Evolutionary conservation across 2,329 filamentous ascomycete species (phyloP).

Genomic region (Hypoxylon sp.): DNA sequence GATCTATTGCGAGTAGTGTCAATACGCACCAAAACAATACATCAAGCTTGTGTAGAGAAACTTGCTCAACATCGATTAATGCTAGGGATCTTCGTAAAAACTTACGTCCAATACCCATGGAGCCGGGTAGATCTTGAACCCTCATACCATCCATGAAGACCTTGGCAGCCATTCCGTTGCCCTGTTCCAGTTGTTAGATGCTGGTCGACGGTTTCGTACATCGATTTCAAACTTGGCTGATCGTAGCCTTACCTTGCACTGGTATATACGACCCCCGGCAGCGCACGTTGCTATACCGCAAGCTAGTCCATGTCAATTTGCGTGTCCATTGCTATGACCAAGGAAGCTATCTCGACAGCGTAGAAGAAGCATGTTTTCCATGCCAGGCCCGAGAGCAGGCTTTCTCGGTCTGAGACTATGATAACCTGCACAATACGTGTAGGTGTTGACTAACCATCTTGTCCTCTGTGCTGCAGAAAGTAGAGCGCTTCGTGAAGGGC

Average conservation of each 20-base stretch:
- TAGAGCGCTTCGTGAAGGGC: slow-evolving; percentile 59
- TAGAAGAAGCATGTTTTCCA: not conserved
- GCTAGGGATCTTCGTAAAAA: not conserved
- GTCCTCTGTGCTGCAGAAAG: slow-evolving; percentile 67
- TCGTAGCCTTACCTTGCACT: slow-evolving; percentile 68
- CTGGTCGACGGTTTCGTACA: not conserved
- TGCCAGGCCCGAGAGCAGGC: not conserved
- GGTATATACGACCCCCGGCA: slow-evolving; percentile 80
- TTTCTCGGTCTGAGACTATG: not conserved
- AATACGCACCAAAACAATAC: not conserved
- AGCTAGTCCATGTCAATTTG: slow-evolving; percentile 49
- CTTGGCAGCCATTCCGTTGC: slow-evolving; percentile 84
- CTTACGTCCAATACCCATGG: slow-evolving; percentile 77
- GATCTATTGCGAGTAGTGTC: slow-evolving; percentile 51
- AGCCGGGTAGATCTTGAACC: slow-evolving; percentile 78
- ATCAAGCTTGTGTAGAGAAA: not conserved
- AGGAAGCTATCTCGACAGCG: not conserved
- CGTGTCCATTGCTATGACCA: not conserved
- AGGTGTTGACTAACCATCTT: slow-evolving; percentile 70
- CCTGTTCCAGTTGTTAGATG: slow-evolving; percentile 46
- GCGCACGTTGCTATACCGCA: slow-evolving; percentile 78
- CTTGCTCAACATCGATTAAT: not conserved
- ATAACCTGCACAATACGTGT: not conserved
- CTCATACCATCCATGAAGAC: slow-evolving; percentile 84
- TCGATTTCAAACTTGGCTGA: not conserved